Percentiles rank a stretch among this genome's conserved stretches.
Evolutionary conservation across 805 yeast species (phyloP).

Genomic region (Ogataea haglerorum): DNA sequence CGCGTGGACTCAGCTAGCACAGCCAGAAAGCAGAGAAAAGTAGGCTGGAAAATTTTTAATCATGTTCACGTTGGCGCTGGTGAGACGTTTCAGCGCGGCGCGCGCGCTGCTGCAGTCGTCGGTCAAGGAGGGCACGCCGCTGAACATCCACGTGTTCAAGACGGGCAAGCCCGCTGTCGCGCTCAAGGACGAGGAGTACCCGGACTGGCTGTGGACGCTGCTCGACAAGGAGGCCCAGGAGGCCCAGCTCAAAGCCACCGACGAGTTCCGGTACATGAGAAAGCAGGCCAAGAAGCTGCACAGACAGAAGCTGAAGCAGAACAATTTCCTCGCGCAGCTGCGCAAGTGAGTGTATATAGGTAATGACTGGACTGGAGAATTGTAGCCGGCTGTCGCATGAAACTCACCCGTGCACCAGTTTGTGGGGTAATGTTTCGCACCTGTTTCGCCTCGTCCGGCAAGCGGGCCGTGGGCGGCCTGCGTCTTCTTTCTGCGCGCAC

Average conservation of each 20-base stretch:
- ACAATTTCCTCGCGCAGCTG: conserved; percentile 71
- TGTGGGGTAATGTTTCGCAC: conserved; percentile 6
- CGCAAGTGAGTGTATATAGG: conserved; percentile 10
- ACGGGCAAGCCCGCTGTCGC: conserved; percentile 88
- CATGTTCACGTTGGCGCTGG: conserved; percentile 3
- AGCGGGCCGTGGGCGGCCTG: neutral
- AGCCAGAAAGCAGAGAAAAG: conserved; percentile 1
- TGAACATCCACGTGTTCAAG: conserved; percentile 71
- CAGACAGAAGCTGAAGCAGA: conserved; percentile 66
- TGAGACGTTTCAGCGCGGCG: conserved; percentile 23
- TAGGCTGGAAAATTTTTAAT: conserved; percentile 3
- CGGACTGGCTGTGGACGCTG: conserved; percentile 90
- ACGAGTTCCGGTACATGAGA: conserved; percentile 65
- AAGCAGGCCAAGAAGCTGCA: conserved; percentile 66
- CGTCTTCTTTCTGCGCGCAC: neutral
- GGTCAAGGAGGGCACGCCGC: conserved; percentile 67
- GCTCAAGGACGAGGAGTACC: conserved; percentile 81
- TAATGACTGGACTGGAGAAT: too few relatives aligned
- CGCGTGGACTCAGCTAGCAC: conserved; percentile 44
- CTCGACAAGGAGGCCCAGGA: conserved; percentile 65
- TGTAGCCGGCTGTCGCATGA: too few relatives aligned
- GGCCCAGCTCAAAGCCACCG: conserved; percentile 47
- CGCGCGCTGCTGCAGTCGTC: conserved; percentile 37
- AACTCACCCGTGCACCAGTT: conserved; percentile 1
- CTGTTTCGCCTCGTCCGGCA: neutral